Conservation (phyloP, 257 asterid genomes). For the Catharanthus roseus region DNA sequence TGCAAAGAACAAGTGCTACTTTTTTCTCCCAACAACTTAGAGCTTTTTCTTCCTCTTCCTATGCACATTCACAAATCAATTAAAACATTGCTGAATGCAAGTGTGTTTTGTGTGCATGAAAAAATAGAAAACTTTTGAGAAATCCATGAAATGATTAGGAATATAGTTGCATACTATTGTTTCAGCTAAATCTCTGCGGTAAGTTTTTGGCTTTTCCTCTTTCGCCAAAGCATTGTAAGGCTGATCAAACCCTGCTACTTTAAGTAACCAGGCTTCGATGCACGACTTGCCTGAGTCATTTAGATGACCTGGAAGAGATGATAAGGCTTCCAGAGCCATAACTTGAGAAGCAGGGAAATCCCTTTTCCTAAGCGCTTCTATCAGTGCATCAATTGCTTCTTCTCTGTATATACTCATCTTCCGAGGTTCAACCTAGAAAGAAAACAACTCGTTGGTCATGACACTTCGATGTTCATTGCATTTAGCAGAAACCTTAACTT, state of each 20-base stretch:
- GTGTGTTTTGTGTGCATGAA: background rate
- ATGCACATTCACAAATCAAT: background rate
- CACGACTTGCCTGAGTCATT: slow-evolving; percentile 40
- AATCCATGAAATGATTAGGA: background rate
- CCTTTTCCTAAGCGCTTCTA: slow-evolving; percentile 59
- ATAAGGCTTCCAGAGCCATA: slow-evolving; percentile 52
- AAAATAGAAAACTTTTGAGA: background rate
- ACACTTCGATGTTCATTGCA: background rate
- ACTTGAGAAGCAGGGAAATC: slow-evolving; percentile 68
- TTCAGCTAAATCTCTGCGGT: slow-evolving; percentile 32
- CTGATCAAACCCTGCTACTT: slow-evolving; percentile 55
- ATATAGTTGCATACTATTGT: slow-evolving; percentile 31
- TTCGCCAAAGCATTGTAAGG: slow-evolving; percentile 33
- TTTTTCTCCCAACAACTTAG: slow-evolving; percentile 59
- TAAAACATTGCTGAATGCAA: background rate
- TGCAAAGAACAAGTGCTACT: slow-evolving; percentile 60
- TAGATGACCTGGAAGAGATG: slow-evolving; percentile 54
- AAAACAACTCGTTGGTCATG: background rate
- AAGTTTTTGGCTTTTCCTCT: slow-evolving; percentile 30
- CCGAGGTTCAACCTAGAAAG: slow-evolving; percentile 51
- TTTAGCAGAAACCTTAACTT: background rate
- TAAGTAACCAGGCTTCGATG: slow-evolving; percentile 62
- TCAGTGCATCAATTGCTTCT: slow-evolving; percentile 69
- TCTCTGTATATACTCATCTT: slow-evolving; percentile 84
- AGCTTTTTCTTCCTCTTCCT: slow-evolving; percentile 75